Evolutionary conservation across 2,329 filamentous ascomycete genomes (phyloP), one percentile per base, ranked within the genome.

Genomic region (Xylaria sp.): DNA sequence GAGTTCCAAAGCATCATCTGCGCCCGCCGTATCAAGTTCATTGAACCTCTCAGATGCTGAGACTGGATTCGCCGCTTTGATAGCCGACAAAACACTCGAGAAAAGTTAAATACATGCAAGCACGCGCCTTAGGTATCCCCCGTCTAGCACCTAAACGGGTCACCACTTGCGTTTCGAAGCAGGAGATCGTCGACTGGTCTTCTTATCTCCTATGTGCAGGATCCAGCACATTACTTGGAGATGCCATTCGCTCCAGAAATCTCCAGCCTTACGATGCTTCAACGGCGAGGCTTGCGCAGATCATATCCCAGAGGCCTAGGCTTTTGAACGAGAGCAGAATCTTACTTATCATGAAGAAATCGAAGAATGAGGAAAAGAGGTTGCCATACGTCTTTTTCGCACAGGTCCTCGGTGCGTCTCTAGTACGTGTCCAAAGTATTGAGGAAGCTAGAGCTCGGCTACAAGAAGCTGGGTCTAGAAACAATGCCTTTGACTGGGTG

Each of bases 91-190:
- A 89, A 4, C 92, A 97, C 78, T 96, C 92, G 6, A 89, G 95
- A 56, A 94, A 93, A 71, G 88, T 90, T 59, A 99, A 98, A 78
- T 97, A 96, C 79, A 92, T 98, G 85, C 94, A 98, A 81, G 96
- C 96, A 0, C 87, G 99, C 2, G 94, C 96, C 0, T 87, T 99
- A 0, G 93, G 93, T 0, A 81, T 99, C 0, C 96, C 96, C 0
- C 97, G 94, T 75, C 84, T 99, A 1, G 91, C 93, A 6, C 87
- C 89, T 6, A 90, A 90, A 63, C 99, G 96, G 95, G 83, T 97
- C 57, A 85, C 88, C 31, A 87, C 92, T 59, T 97, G 93, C 69
- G 79, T 95, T 2, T 79, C 84, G 0, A 87, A 88, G 38, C 83
- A 85, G 6, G 77, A 81, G 7, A 80, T 95, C 0, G 80, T 97